Base-by-base conservation (phyloP, 768 basidiomycete genomes). In the Boletus reticuloceps region DNA sequence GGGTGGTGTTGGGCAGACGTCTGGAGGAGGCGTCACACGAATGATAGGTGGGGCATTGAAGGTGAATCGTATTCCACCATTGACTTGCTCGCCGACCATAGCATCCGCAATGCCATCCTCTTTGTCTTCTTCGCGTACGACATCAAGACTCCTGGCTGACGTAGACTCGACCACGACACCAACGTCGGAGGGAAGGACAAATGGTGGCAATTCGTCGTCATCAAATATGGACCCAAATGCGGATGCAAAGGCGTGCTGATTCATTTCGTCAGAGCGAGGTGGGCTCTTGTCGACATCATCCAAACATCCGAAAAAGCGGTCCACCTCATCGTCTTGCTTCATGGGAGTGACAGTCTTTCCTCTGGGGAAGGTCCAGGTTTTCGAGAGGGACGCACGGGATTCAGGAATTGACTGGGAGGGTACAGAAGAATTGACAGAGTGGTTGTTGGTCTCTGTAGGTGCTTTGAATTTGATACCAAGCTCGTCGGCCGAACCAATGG, bases 291-390 rank as follows among this genome's bases (percentile, higher is more conserved):
- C 79, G 38, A 82, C 72, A 46, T 82, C 80, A 44, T 79, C 80
- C 58, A 82, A 63, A 53, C 89, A 92, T 41, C 81, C 84, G 61
- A 92, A 92, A 78, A 92, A 92, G 34, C 77, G 79, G 66, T 92
- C 90, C 10, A 88, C 74, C n/a, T 84, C 80, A 19, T 82, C 77
- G 2, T 71, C 58, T 37, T 64, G 58, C 13, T 61, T 58, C 20
- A 55, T 57, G 27, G 50, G 49, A 19, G 38, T 63, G 63, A 62
- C 37, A 25, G 63, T 32, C 47, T 59, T 64, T 20, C 69, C 75
- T 51, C 58, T 74, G 3, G 82, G 82, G 69, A 90, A 91, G 0
- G 85, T 83, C 88, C 88, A 90, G 0, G 76, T 76, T 70, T 81
- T 84, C n/a, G 82, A 82, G 22, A 89, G 75, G 2, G 83, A 83